Base-by-base conservation (phyloP, 2,329 filamentous ascomycete genomes). In the Xylariaceae sp. region DNA sequence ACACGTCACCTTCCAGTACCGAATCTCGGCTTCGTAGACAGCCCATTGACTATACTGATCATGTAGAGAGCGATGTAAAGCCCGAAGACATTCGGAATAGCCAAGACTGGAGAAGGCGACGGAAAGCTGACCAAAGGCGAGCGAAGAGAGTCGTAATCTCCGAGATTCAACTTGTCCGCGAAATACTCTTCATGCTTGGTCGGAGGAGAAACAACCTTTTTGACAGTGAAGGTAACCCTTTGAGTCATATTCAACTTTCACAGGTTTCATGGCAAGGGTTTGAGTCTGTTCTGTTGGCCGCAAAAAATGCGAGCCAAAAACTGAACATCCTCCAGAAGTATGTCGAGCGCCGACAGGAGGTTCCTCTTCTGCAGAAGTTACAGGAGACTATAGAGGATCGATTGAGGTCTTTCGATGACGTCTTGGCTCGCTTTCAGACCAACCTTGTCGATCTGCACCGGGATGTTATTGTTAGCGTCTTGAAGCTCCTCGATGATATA, bases 121-220 rank as follows among this genome's bases (percentile, higher is more conserved):
- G 40, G 7, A 37, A 18, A 9, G 41, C 37, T 26, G 41, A 46
- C 18, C 52, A 47, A 35, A 64, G 68, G 0, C 55, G 53, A 23
- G 44, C 60, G 1, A 61, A 60, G 21, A 71, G 70, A 40, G 59
- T 67, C 1, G 52, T 62, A 2, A 67, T 90, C 5, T 76, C 83
- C 0, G 89, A 95, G 57, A 67, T 85, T 1, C 80, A 89, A 47
- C 68, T 81, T 9, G 66, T 89, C 17, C 78, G 88, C 33, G 88
- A 97, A 55, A 76, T 79, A 0, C 67, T 96, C 1, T 90, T 87
- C 53, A 94, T 96, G 86, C 72, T 97, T 0, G 76, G 79, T 38
- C 89, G 89, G 1, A 66, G 92, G 3, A 74, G 81, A 5, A 90
- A 85, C 2, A 82, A 79, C 2, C 56, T 95, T 1, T 95, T 89